Evolutionary conservation across 2,329 filamentous ascomycete genomes (phyloP).

Genomic region (Cercospora sp.): DNA sequence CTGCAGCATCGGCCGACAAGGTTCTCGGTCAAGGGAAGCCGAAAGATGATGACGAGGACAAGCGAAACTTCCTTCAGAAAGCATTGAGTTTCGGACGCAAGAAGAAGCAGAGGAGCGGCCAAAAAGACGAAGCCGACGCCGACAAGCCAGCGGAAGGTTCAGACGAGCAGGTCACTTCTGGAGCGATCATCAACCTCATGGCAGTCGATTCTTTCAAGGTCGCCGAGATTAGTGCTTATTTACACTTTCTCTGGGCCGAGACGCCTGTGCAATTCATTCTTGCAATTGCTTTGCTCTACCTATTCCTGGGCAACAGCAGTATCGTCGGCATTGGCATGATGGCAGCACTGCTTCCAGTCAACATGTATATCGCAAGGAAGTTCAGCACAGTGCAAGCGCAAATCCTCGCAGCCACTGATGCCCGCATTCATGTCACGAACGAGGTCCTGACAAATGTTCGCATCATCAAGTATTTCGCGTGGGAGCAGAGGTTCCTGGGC

Average conservation of each 20-base stretch:
- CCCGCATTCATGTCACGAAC: conserved; percentile 93
- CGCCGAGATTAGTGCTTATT: conserved; percentile 87
- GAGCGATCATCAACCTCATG: conserved; percentile 99
- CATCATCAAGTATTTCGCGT: conserved; percentile 99
- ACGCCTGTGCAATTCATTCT: conserved; percentile 86
- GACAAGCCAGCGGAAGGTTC: conserved; percentile 29
- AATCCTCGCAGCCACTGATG: conserved; percentile 91
- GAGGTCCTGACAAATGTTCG: conserved; percentile 96
- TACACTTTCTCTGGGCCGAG: conserved; percentile 92
- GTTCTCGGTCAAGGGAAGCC: conserved; percentile 58
- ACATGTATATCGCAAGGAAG: conserved; percentile 81
- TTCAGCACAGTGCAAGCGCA: conserved; percentile 86
- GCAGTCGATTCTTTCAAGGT: conserved; percentile 99
- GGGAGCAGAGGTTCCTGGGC: conserved; percentile 86
- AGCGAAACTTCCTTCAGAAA: conserved; percentile 47
- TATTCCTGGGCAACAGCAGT: conserved; percentile 86
- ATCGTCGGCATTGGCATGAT: conserved; percentile 92
- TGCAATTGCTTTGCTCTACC: conserved; percentile 78
- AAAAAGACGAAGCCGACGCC: conserved; percentile 42
- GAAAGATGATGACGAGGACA: conserved; percentile 47
- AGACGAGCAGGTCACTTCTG: conserved; percentile 74
- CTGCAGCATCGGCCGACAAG: conserved; percentile 72
- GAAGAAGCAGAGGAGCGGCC: conserved; percentile 51
- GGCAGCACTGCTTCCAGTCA: conserved; percentile 82
- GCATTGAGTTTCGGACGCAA: conserved; percentile 60